Evolutionary conservation across 805 yeast genomes (phyloP).

Genomic region (Hanseniaspora jakobsenii): DNA sequence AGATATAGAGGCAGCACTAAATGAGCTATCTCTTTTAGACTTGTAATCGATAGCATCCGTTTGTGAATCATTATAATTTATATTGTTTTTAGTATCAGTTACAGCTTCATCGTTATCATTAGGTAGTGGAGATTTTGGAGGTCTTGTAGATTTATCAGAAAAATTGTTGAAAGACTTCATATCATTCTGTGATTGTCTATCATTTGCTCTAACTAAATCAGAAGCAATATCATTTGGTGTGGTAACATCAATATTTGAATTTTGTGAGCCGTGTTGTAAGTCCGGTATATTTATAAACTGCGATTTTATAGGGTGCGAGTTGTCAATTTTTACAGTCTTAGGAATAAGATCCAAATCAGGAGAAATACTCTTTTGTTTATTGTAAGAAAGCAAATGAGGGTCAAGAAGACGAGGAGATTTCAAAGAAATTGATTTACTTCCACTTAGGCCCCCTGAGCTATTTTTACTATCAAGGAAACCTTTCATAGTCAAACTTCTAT

Average conservation of each 20-base stretch:
- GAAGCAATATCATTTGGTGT: neutral
- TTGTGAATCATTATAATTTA: neutral
- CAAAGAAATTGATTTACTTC: neutral
- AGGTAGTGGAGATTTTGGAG: slow-evolving; percentile 13
- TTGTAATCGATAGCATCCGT: neutral
- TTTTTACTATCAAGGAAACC: neutral
- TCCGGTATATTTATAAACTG: slow-evolving; percentile 5
- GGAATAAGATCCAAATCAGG: neutral
- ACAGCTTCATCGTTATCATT: too few relatives aligned
- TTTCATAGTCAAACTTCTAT: slow-evolving; percentile 10
- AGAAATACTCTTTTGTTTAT: too few relatives aligned
- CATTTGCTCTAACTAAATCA: neutral
- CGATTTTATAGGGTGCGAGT: too few relatives aligned
- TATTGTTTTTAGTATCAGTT: neutral
- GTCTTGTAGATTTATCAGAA: neutral
- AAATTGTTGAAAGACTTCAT: neutral
- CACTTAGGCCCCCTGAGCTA: neutral
- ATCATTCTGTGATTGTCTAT: neutral
- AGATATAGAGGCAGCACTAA: neutral
- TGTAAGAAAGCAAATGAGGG: neutral
- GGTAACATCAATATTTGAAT: too few relatives aligned
- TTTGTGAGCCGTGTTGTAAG: too few relatives aligned
- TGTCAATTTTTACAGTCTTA: too few relatives aligned
- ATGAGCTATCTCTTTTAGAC: too few relatives aligned
- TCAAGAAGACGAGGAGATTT: slow-evolving; percentile 11